Evolutionary conservation across 495 filamentous ascomycete genomes (phyloP).

Genomic region (Chlorociboria aeruginascens): DNA sequence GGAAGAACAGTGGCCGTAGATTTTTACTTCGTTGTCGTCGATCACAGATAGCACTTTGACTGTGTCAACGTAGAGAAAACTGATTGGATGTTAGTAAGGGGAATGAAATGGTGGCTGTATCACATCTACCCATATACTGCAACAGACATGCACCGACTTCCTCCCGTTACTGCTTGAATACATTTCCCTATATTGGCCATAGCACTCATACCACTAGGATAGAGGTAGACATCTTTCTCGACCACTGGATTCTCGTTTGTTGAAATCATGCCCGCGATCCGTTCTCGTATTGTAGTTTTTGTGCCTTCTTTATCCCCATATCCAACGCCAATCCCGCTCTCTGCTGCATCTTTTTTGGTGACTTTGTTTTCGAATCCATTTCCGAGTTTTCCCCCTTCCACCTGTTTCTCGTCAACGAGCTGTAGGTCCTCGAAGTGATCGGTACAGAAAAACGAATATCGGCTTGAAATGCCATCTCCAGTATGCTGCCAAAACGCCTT

Average conservation of each 20-base stretch:
- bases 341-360: no score
- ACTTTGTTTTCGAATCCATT: no score
- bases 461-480: constrained; percentile 84
- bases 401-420: no score
- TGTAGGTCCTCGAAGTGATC: constrained; percentile 16
- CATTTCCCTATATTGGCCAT: constrained; percentile 20
- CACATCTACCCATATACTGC: constrained; percentile 1
- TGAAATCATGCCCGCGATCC: background rate
- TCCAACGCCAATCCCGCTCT: no score
- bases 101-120: background rate
- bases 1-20: constrained; percentile 70
- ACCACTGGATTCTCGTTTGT: background rate
- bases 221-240: constrained; percentile 30
- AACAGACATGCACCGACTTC: background rate
- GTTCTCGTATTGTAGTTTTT: background rate
- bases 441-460: constrained; percentile 76
- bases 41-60: constrained; percentile 87
- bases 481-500: constrained; percentile 93
- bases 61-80: constrained; percentile 88
- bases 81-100: constrained; percentile 29
- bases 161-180: background rate
- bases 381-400: no score
- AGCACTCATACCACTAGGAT: constrained; percentile 35
- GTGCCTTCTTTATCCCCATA: no score
- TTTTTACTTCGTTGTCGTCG: constrained; percentile 62